Evolutionary conservation across 2,329 filamentous ascomycete species (phyloP).

Genomic region (Pseudogymnoascus sp.): DNA sequence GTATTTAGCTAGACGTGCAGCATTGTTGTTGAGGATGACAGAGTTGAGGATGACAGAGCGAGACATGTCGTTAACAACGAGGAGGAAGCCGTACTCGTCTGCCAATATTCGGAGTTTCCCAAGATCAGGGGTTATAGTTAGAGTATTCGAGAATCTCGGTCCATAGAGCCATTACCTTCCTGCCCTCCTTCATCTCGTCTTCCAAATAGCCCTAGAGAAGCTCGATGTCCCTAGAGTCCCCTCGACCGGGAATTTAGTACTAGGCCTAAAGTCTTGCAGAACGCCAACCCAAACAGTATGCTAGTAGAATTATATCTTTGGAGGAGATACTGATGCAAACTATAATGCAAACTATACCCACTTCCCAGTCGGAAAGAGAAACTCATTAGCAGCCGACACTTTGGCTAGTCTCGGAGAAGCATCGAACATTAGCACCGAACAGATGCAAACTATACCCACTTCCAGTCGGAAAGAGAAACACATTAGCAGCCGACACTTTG

Average conservation of each 20-base stretch:
- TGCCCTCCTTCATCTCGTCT: slow-evolving; percentile 22
- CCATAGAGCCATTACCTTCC: slow-evolving; percentile 38
- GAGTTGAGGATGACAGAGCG: slow-evolving; percentile 34
- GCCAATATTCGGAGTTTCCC: slow-evolving; percentile 33
- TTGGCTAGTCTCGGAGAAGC: not conserved
- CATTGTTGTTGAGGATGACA: slow-evolving; percentile 35
- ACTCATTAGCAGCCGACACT: not conserved
- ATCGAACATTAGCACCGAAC: not conserved
- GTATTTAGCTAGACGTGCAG: slow-evolving; percentile 32
- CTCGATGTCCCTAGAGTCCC: slow-evolving; percentile 36
- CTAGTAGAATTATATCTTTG: slow-evolving; percentile 29
- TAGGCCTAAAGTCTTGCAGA: slow-evolving; percentile 34
- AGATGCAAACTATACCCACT: slow-evolving; percentile 26
- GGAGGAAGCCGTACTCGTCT: slow-evolving; percentile 24
- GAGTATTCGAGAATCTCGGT: slow-evolving; percentile 42
- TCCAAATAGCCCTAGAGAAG: slow-evolving; percentile 39
- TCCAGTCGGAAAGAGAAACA: not conserved
- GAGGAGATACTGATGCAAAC: slow-evolving; percentile 33
- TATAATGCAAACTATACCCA: slow-evolving; percentile 19
- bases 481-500: not conserved
- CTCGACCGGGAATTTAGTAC: slow-evolving; percentile 39
- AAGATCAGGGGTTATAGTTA: slow-evolving; percentile 36
- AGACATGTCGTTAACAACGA: slow-evolving; percentile 32
- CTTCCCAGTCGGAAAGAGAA: not conserved
- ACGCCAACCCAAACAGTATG: slow-evolving; percentile 42